phyloP scores from a whole-genome alignment of 2,329 filamentous ascomycete genomes.

The Cladosporium sp. region DNA sequence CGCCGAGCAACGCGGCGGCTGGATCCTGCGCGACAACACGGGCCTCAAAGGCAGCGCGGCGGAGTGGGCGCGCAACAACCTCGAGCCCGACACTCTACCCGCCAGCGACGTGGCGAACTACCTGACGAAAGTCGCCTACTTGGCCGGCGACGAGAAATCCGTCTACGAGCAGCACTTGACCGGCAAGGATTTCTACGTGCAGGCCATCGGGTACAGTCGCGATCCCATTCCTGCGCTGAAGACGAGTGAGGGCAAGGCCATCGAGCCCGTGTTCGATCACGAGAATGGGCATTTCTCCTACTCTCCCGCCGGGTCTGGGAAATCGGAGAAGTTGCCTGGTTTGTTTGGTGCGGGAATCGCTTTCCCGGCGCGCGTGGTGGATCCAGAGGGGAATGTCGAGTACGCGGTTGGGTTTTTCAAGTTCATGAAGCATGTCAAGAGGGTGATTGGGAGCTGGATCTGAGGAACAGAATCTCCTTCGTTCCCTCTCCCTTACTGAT shows the following conservation, averaged over 20 bases:
- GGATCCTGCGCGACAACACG: constrained; percentile 63
- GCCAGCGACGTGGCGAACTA: constrained; percentile 44
- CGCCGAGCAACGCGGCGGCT: constrained; percentile 58
- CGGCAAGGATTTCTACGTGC: constrained; percentile 50
- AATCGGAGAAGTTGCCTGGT: constrained; percentile 40
- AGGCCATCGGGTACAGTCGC: constrained; percentile 56
- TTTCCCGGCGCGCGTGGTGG: constrained; percentile 57
- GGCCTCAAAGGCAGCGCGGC: constrained; percentile 61
- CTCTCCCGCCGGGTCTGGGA: constrained; percentile 13
- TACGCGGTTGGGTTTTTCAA: constrained; percentile 61
- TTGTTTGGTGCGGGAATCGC: constrained; percentile 61
- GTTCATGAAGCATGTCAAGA: constrained; percentile 60
- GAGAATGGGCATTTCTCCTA: constrained; percentile 33
- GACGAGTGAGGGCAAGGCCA: constrained; percentile 27
- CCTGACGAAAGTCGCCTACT: constrained; percentile 35
- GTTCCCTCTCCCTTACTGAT: too few relatives aligned
- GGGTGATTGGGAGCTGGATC: constrained; percentile 51
- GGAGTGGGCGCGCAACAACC: constrained; percentile 54
- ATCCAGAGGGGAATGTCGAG: constrained; percentile 59
- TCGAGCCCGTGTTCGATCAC: constrained; percentile 43
- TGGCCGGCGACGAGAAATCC: constrained; percentile 46
- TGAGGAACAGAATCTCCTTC: too few relatives aligned
- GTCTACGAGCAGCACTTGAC: constrained; percentile 47
- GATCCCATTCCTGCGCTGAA: constrained; percentile 48
- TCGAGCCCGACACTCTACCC: constrained; percentile 50